phyloP scores from a whole-genome alignment of 306 rosid species.

The Lathyrus tuberosus region DNA sequence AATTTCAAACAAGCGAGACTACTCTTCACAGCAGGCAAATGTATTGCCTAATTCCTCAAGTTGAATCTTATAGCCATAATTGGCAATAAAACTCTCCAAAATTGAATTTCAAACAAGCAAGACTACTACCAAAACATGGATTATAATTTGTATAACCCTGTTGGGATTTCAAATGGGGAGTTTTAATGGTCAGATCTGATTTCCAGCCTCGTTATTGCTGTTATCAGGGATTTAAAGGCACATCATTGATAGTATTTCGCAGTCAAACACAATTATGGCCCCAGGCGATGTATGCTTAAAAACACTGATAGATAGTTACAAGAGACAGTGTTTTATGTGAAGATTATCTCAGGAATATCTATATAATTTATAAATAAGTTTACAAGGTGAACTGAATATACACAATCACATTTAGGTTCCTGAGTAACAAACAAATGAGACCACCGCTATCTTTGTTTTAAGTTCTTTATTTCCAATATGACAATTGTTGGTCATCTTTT shows the following conservation, averaged over 20 bases:
- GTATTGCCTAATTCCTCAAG: no score
- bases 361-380: constrained; percentile 45
- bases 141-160: no score
- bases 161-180: no score
- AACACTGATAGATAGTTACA: constrained; percentile 17
- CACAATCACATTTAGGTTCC: constrained; percentile 50
- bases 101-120: no score
- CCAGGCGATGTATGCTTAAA: background rate
- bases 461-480: constrained; percentile 52
- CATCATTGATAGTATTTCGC: constrained; percentile 8
- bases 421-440: constrained; percentile 40
- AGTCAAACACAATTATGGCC: constrained; percentile 15
- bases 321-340: constrained; percentile 30
- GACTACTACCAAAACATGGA: no score
- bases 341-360: constrained; percentile 37
- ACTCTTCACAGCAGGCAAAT: no score
- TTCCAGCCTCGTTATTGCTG: no score
- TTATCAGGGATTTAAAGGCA: background rate
- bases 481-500: constrained; percentile 44
- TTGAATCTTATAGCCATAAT: no score
- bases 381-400: constrained; percentile 49
- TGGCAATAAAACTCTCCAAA: no score
- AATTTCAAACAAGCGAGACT: no score
- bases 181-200: no score
- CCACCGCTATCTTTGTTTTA: constrained; percentile 32